Base-by-base conservation (phyloP, 306 rosid species). In the Betula pendula region DNA sequence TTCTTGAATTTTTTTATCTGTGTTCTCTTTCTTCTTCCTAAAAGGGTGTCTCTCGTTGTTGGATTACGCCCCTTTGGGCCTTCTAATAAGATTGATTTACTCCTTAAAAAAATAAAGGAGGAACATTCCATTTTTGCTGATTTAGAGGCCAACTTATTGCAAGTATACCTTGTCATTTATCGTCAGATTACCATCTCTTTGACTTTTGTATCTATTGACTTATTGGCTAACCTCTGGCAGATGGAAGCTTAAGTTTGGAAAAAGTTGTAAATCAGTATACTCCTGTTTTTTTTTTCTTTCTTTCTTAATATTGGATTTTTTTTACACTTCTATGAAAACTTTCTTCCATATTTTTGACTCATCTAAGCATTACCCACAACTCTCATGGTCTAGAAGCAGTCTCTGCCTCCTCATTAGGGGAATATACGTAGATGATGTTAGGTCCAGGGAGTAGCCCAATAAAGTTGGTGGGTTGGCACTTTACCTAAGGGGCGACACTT, bases 81-180 rank as follows among this genome's bases (percentile, higher is more conserved):
- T 38, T 38, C 42, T 38, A 38, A 38, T 38, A 38, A 38, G 42
- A 38, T 5, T 38, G 42, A 38, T 38, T 38, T 38, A 38, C 42
- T 38, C 42, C 4, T 38, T 1, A 29, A 29, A 29, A 29, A 29
- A 29, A 29, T 29, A 29, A 29, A 29, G 42, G 42, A 16, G 53
- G 19, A 52, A 55, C 63, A 22, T 22, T 55, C 15, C 1, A 8
- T 1, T 55, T 55, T 55, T 55, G 13, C 29, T 24, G 14, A 20
- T 55, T 55, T 55, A 56, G 33, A 56, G 63, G 63, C 31, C 20
- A 24, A 56, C 3, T 56, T 24, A n/a, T 24, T 1, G 4, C 1
- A 45, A 45, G 24, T 47, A 35, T 45, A 10, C 67, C 55, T 67
- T 31, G 45, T 70, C 62, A 8, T 80, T 19, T 76, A 53, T 66